These are phyloP conservation scores for Omphalotus olearius DNA, from an alignment of 1,284 basidiomycete species.

Conservation along the genomic window DNA sequence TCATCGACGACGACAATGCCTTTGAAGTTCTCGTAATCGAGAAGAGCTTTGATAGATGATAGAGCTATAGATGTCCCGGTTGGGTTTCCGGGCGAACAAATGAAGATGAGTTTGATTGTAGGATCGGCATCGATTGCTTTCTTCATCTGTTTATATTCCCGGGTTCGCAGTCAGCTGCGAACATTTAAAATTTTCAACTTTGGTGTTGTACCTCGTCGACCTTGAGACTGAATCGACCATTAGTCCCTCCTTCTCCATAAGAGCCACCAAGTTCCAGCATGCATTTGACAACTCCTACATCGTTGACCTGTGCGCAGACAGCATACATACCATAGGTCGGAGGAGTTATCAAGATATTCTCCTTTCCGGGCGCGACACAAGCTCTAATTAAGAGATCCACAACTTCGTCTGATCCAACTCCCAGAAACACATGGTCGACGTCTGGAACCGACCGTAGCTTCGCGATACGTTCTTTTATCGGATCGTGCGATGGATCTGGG, in stretches of 20 bases:
- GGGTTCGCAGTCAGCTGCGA: not conserved
- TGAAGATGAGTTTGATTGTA: slow-evolving; percentile 86
- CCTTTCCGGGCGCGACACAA: slow-evolving; percentile 76
- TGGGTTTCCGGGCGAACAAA: slow-evolving; percentile 98
- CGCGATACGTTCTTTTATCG: slow-evolving; percentile 78
- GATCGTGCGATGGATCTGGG: slow-evolving; percentile 79
- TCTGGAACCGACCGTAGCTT: slow-evolving; percentile 64
- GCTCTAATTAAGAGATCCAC: slow-evolving; percentile 94
- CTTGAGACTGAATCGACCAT: slow-evolving; percentile 74
- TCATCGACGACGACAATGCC: slow-evolving; percentile 96
- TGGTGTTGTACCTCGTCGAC: slow-evolving; percentile 58
- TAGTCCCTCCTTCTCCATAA: slow-evolving; percentile 63
- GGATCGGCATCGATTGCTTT: slow-evolving; percentile 62
- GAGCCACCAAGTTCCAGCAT: slow-evolving; percentile 63
- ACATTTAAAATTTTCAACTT: not conserved
- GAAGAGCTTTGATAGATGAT: slow-evolving; percentile 61
- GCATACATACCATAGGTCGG: slow-evolving; percentile 99
- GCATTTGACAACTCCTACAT: slow-evolving; percentile 81
- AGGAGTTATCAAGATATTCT: slow-evolving; percentile 84
- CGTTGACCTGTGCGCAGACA: slow-evolving; percentile 95
- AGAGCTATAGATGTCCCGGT: slow-evolving; percentile 88
- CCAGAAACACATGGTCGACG: slow-evolving; percentile 82
- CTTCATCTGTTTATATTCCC: slow-evolving; percentile 70
- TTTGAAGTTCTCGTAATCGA: slow-evolving; percentile 81
- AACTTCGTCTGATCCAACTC: slow-evolving; percentile 96